A percentile compares a stretch with the other conserved stretches of the same genome.
Conservation (phyloP, 2,329 filamentous ascomycete species). For the Fusarium ramigenum region DNA sequence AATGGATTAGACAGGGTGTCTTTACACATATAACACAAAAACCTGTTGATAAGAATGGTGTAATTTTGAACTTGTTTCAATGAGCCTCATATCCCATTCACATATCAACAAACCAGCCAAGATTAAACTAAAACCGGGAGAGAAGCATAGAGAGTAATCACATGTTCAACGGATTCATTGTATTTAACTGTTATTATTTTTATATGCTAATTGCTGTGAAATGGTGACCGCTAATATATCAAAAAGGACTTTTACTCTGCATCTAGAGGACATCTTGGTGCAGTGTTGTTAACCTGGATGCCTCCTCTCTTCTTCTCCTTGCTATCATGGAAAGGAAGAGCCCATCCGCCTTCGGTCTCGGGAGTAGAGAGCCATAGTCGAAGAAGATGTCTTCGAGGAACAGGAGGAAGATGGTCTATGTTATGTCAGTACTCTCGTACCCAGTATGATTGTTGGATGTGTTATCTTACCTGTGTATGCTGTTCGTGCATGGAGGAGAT, state of each 20-base stretch:
- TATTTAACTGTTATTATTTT: background rate
- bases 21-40: background rate
- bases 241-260: slow-evolving; percentile 67
- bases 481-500: slow-evolving; percentile 83
- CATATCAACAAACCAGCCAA: background rate
- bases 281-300: slow-evolving; percentile 84
- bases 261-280: slow-evolving; percentile 79
- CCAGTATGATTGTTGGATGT: rapidly evolving
- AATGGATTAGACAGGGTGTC: background rate
- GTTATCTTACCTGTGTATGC: slow-evolving; percentile 66
- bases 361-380: slow-evolving; percentile 86
- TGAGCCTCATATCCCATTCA: background rate
- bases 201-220: background rate
- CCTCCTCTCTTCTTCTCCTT: slow-evolving; percentile 87
- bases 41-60: background rate
- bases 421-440: background rate
- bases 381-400: slow-evolving; percentile 80
- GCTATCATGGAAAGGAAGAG: slow-evolving; percentile 82
- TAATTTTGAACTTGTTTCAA: too few relatives aligned
- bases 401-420: slow-evolving; percentile 66
- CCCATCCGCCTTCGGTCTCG: slow-evolving; percentile 85
- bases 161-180: background rate
- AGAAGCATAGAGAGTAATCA: too few relatives aligned
- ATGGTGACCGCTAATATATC: slow-evolving; percentile 8
- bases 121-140: rapidly evolving